Evolutionary conservation across 306 rosid species (phyloP), one percentile per base, ranked within the genome.

Genomic region (Trifolium repens): DNA sequence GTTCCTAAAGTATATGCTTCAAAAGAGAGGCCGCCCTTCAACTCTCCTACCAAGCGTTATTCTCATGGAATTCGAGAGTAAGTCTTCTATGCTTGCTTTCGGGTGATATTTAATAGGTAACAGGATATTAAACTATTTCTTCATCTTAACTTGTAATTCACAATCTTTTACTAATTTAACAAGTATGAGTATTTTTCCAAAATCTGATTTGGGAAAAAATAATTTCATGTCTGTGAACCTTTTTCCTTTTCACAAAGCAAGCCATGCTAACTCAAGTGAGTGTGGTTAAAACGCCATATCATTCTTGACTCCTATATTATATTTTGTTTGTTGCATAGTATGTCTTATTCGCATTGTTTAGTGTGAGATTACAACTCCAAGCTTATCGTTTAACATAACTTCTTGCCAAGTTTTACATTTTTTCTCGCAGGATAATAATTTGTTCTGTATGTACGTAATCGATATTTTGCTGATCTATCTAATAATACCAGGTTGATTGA

Each of bases 11-110:
- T 75, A 43, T 88, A 90, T 86, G 90, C 84, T 66, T 77, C 87
- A 35, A 87, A 84, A 61, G 87, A 84, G 76, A 94, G 97, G 35
- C 98, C 98, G 1, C 89, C 97, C 74, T 94, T 94, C 69, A 82
- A 59, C 73, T 96, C 98, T 75, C 89, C 97, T 47, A 13, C 85
- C 66, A 91, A 90, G 86, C 86, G 39, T 69, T 91, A 90, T 75
- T 82, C 93, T 22, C 90, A 86, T 85, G 96, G 97, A 75, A 85
- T 94, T 70, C 90, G 74, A 85, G 93, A 82, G 98, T 94, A 76
- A 80, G 94, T 79, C 17, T 37, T 39, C 4, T 58, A 27, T 59
- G 60, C 69, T 74, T 59, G 64, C 69, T 74, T 70, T 79, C 67
- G 17, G n/a, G 44, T 71, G 44, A 43, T 67, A n/a, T 67, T 78